Percentiles rank a stretch among this genome's conserved stretches.
These are phyloP conservation scores for Rhodotorula graminis DNA, from an alignment of 768 basidiomycete species.

Conservation along the genomic window DNA sequence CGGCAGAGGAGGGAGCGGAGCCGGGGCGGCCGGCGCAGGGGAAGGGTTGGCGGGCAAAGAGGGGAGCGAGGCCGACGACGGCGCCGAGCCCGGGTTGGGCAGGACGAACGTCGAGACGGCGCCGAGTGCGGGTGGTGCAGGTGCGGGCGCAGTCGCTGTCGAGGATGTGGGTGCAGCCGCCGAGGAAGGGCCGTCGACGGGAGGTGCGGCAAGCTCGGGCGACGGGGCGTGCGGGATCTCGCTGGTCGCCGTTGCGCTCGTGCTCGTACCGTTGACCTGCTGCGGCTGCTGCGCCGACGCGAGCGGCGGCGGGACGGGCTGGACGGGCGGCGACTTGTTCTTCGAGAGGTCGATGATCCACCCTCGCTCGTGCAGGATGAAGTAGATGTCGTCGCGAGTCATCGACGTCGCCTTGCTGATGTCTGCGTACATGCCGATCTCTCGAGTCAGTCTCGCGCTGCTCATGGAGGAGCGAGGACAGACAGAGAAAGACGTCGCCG, in stretches of 20 bases:
- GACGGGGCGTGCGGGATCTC: background rate
- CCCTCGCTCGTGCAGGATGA: conserved; percentile 64
- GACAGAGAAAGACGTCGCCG: conserved; percentile 45
- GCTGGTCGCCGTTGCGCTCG: background rate
- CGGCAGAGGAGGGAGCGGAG: background rate
- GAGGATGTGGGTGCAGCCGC: too few relatives aligned
- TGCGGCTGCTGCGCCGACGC: background rate
- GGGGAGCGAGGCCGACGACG: too few relatives aligned
- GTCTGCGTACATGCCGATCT: too few relatives aligned
- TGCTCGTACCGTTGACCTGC: background rate
- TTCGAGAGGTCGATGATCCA: conserved; percentile 57
- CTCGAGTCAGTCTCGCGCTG: background rate
- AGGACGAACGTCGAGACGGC: background rate
- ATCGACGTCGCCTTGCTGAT: conserved; percentile 81
- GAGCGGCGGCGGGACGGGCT: background rate
- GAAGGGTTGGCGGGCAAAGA: too few relatives aligned
- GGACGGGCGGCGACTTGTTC: conserved; percentile 10
- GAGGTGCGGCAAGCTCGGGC: background rate
- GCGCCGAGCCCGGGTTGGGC: background rate
- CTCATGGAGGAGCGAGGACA: background rate
- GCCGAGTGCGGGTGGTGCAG: too few relatives aligned
- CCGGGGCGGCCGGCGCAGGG: too few relatives aligned
- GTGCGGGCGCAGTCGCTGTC: too few relatives aligned
- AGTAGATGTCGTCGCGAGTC: conserved; percentile 80
- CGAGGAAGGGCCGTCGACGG: background rate